A percentile compares a stretch with the other conserved stretches of the same genome.
Conservation (phyloP, 176 grass and related monocot species). For the Elaeis guineensis region DNA sequence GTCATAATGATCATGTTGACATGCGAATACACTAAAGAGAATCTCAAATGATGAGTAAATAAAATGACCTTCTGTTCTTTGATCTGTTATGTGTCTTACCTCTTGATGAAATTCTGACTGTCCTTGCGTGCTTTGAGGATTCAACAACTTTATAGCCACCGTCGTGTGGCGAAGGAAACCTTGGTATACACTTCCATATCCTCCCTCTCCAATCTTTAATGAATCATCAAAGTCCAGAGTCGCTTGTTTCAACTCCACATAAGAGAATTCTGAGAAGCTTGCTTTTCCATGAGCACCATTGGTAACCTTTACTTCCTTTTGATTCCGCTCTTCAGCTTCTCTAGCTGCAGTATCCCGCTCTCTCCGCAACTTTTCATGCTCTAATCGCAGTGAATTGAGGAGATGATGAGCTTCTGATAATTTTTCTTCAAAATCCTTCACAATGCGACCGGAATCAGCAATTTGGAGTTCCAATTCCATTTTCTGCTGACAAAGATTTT, state of each 20-base stretch:
- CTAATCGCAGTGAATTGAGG: slow-evolving; percentile 16
- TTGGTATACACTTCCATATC: slow-evolving; percentile 63
- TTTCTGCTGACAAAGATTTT: slow-evolving; percentile 33
- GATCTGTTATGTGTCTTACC: slow-evolving; percentile 22
- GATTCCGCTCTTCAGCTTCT: slow-evolving; percentile 28
- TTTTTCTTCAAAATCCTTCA: slow-evolving; percentile 17
- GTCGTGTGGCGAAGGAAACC: slow-evolving; percentile 54
- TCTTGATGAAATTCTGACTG: slow-evolving; percentile 58
- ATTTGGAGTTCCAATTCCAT: slow-evolving; percentile 25
- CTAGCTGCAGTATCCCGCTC: slow-evolving; percentile 32
- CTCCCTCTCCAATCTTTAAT: slow-evolving; percentile 54
- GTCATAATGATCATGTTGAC: too few relatives aligned
- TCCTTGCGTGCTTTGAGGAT: slow-evolving; percentile 38
- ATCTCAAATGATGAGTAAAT: too few relatives aligned
- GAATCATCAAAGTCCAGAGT: slow-evolving; percentile 45
- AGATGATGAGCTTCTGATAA: slow-evolving; percentile 19
- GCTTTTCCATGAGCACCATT: slow-evolving; percentile 7
- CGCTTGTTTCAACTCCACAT: slow-evolving; percentile 44
- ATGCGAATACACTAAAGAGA: too few relatives aligned
- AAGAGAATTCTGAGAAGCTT: slow-evolving; percentile 44
- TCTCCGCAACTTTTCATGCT: slow-evolving; percentile 15
- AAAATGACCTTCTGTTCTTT: too few relatives aligned
- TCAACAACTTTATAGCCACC: slow-evolving; percentile 68
- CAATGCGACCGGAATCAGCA: slow-evolving; percentile 1
- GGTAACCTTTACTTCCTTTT: slow-evolving; percentile 1